These are phyloP conservation scores for Niveomyces coronatus DNA, from an alignment of 2,329 filamentous ascomycete species.

Conservation along the genomic window DNA sequence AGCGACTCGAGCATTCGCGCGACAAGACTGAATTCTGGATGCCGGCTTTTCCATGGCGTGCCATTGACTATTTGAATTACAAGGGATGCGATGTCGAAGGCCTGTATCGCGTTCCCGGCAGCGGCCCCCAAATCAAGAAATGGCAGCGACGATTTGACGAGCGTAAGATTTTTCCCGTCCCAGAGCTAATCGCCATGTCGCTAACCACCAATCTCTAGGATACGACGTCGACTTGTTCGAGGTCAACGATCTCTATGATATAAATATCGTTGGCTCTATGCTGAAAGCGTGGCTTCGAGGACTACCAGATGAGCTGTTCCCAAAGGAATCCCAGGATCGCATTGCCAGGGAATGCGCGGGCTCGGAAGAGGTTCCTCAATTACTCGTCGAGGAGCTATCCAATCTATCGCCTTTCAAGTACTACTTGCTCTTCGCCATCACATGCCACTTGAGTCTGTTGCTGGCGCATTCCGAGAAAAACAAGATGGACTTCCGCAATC, in stretches of 20 bases:
- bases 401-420: constrained; percentile 96
- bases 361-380: constrained; percentile 68
- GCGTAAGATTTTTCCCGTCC: constrained; percentile 36
- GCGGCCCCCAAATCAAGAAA: constrained; percentile 80
- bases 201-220: constrained; percentile 37
- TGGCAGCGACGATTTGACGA: constrained; percentile 90
- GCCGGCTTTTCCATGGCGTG: constrained; percentile 89
- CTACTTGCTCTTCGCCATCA: constrained; percentile 94
- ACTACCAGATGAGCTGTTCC: constrained; percentile 88
- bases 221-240: constrained; percentile 84
- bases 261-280: constrained; percentile 93
- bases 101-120: constrained; percentile 84
- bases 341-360: constrained; percentile 73
- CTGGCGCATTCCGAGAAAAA: constrained; percentile 90
- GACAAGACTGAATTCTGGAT: constrained; percentile 99
- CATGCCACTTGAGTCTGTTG: constrained; percentile 85
- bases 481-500: constrained; percentile 94
- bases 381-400: constrained; percentile 84
- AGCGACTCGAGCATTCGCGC: constrained; percentile 72
- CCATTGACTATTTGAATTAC: constrained; percentile 93
- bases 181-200: background rate
- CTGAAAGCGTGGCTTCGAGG: constrained; percentile 94
- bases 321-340: constrained; percentile 69
- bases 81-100: constrained; percentile 91
- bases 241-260: constrained; percentile 81